Evolutionary conservation across 2,329 filamentous ascomycete species (phyloP), one percentile per base, ranked within the genome.

Genomic region (Fusarium pininemorale): DNA sequence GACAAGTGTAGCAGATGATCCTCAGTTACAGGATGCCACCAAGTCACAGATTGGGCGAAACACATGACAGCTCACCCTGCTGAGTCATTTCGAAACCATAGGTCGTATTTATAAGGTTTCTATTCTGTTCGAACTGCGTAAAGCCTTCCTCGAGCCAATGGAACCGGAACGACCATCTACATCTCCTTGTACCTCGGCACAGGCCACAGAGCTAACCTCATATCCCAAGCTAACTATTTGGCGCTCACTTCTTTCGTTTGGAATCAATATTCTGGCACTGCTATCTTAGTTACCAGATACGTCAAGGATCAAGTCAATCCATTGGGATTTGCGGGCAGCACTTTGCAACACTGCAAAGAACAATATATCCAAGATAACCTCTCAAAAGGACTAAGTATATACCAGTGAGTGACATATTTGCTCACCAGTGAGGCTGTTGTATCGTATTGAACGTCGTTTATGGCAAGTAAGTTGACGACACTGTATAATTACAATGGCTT

Each of bases 121-220:
- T 18, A 45, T 45, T 45, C 24, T 45, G 9, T n/a, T 45, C 42
- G 6, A 45, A 45, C 24, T 45, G 10, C 9, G 5, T 18, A 26
- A 16, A 45, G 42, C 42, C 10, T 45, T 45, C 16, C 24, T 1
- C 24, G 15, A 7, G 10, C 42, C 3, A 12, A 26, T 45, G 4
- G 42, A 45, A 26, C 15, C 6, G 9, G 42, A 45, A 13, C 3
- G 1, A 18, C 15, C 6, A 24, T 24, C 6, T 45, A 14, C n/a
- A 18, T 1, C 6, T 13, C 1, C 15, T 12, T 26, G 11, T 45
- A 0, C 9, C n/a, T 45, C 13, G 11, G 42, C 16, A 5, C 42
- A 26, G 10, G 42, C 10, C 11, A 26, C 15, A 45, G 15, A 18
- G 42, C 11, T 6, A 3, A 24, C 24, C n/a, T 24, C 6, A 26